Conservation (phyloP, 495 filamentous ascomycete genomes). For the Hypoxylon lenormandii region DNA sequence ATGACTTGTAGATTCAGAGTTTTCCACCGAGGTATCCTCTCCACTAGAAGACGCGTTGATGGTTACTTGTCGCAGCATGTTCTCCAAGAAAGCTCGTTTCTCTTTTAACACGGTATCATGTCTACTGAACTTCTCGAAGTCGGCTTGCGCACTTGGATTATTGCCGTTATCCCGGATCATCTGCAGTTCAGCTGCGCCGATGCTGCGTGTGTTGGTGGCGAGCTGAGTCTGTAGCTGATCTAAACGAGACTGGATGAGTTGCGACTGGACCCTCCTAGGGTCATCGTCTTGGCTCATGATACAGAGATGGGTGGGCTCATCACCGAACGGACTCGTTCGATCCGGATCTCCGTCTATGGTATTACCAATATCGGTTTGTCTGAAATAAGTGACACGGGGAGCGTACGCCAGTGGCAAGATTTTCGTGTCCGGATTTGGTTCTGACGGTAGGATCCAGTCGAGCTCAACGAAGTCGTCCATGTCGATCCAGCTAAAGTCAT, state of each 20-base stretch:
- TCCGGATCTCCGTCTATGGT: constrained; percentile 74
- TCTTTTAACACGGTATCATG: constrained; percentile 76
- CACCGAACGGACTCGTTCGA: constrained; percentile 84
- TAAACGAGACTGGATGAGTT: constrained; percentile 83
- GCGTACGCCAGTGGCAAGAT: constrained; percentile 92
- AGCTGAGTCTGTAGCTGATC: constrained; percentile 82
- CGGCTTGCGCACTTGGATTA: constrained; percentile 64
- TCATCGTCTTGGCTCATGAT: constrained; percentile 95
- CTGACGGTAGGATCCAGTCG: constrained; percentile 92
- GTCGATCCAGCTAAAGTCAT: constrained; percentile 94
- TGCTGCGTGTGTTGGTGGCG: constrained; percentile 71
- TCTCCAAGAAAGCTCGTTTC: constrained; percentile 80
- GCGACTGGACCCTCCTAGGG: constrained; percentile 86
- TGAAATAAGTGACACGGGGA: constrained; percentile 94
- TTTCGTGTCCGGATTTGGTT: constrained; percentile 89
- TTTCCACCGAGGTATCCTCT: constrained; percentile 20
- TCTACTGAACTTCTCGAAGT: constrained; percentile 75
- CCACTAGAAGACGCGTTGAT: constrained; percentile 42
- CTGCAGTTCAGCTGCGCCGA: constrained; percentile 74
- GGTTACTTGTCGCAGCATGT: constrained; percentile 75
- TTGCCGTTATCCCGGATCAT: constrained; percentile 67
- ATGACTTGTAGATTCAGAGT: constrained; percentile 25
- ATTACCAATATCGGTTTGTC: constrained; percentile 90
- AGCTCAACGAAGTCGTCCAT: constrained; percentile 99
- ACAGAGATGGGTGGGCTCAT: constrained; percentile 92